Base-by-base conservation (phyloP, 2,329 filamentous ascomycete species). In the Nemania bipapillata region DNA sequence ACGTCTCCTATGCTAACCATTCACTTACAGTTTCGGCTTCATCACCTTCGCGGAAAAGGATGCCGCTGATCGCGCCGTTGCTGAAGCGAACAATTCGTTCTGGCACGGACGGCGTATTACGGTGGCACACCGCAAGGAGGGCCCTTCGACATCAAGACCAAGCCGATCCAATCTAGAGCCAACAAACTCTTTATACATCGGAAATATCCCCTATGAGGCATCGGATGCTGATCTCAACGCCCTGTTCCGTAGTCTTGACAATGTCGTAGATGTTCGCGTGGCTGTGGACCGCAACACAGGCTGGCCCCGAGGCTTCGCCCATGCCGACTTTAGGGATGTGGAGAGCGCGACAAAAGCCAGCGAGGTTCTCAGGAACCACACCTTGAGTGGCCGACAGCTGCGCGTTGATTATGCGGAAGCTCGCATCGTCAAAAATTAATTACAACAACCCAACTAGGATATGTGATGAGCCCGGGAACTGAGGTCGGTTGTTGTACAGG, bases 161-260 rank as follows among this genome's bases (percentile, higher is more conserved):
- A 6, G n/a, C 6, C 32, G 3, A 4, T 4, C 28, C 4, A 0
- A 4, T 42, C 55, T 8, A 2, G 60, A 81, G 47, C 89, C 90
- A 2, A 86, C 86, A 59, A 88, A 86, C 76, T 92, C 90, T 1
- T 82, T 97, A 37, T 97, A 91, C 83, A 87, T 97, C 74, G 93
- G 93, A 73, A 96, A 96, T 83, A 89, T 97, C 81, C 90, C 92
- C 11, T 96, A 92, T 77, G 92, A 96, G 81, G 91, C 94, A 83
- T 92, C 91, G 8, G 93, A 97, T 77, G 87, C 88, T 62, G 93
- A 97, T 76, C 84, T 97, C 62, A 94, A 94, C 81, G 85, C 89
- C 61, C 81, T 96, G 28, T 95, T 97, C 86, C 83, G 86, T 66
- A 86, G 88, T 26, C 84, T 96, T 68, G 83, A 86, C 57, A 91